These are phyloP conservation scores for Yamadazyma philogaea DNA, from an alignment of 805 yeast genomes.

Conservation along the genomic window DNA sequence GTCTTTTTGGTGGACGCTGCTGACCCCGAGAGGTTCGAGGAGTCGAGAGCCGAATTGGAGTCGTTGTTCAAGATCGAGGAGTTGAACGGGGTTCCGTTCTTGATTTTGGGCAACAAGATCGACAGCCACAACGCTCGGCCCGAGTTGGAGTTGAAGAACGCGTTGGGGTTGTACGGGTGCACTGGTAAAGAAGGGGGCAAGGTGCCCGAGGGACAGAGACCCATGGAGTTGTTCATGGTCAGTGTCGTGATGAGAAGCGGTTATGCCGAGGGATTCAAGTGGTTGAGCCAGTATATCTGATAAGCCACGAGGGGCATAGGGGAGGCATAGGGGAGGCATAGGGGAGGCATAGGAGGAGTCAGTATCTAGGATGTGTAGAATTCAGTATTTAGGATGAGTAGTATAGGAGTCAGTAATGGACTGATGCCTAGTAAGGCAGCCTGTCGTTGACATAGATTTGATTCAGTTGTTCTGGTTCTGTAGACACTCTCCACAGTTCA, in stretches of 20 bases:
- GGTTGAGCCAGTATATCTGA: slow-evolving; percentile 94
- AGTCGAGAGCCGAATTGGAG: slow-evolving; percentile 92
- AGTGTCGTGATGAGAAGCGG: slow-evolving; percentile 98
- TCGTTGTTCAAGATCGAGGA: slow-evolving; percentile 92
- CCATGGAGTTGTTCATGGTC: slow-evolving; percentile 95
- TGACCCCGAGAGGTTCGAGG: slow-evolving; percentile 91
- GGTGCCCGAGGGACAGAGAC: slow-evolving; percentile 73
- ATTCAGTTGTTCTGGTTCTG: no score
- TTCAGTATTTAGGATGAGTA: no score
- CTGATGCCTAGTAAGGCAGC: no score
- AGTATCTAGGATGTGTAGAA: not conserved
- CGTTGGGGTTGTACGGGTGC: slow-evolving; percentile 76
- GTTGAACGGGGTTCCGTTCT: slow-evolving; percentile 83
- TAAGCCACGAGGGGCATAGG: not conserved
- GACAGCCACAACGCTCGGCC: slow-evolving; percentile 92
- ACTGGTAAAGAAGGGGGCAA: slow-evolving; percentile 78
- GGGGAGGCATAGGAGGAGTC: not conserved
- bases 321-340: not conserved
- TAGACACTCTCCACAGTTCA: no score
- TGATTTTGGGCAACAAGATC: slow-evolving; percentile 93
- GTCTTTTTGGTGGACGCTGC: slow-evolving; percentile 97
- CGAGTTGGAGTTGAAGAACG: slow-evolving; percentile 89
- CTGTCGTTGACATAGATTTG: no score
- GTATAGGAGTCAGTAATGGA: no score
- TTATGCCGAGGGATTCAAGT: slow-evolving; percentile 96